A percentile compares a stretch with the other conserved stretches of the same genome.
These are phyloP conservation scores for Fusarium hostae DNA, from an alignment of 2,329 filamentous ascomycete genomes.

Conservation along the genomic window DNA sequence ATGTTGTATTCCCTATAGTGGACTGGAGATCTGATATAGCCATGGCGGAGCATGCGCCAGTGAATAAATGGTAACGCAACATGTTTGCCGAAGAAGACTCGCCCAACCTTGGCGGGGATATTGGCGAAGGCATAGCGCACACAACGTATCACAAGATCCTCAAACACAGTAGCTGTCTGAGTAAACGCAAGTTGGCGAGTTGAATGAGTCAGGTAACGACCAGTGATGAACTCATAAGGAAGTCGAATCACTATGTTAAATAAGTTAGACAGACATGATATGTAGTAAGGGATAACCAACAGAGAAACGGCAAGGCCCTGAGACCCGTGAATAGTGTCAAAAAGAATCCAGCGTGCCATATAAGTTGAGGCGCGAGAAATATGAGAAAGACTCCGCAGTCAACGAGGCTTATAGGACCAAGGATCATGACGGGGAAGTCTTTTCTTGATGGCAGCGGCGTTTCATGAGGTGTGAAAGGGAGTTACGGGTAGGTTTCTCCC, in stretches of 20 bases:
- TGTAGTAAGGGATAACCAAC: conserved; percentile 56
- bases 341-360: conserved; percentile 73
- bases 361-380: conserved; percentile 76
- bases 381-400: conserved; percentile 80
- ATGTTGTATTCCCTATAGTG: conserved; percentile 66
- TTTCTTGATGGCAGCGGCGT: conserved; percentile 1
- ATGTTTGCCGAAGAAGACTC: conserved; percentile 80
- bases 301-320: conserved; percentile 74
- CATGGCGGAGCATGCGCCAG: conserved; percentile 80
- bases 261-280: conserved; percentile 19
- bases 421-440: conserved; percentile 67
- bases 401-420: conserved; percentile 77
- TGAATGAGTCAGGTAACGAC: conserved; percentile 47
- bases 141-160: conserved; percentile 80
- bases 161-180: conserved; percentile 76
- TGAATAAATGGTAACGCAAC: conserved; percentile 79
- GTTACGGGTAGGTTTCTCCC: not conserved
- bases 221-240: conserved; percentile 47
- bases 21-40: conserved; percentile 70
- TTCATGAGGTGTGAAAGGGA: conserved; percentile 20
- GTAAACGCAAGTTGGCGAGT: conserved; percentile 67
- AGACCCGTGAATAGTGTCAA: conserved; percentile 67
- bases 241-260: conserved; percentile 43
- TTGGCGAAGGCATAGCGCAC: conserved; percentile 81
- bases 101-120: conserved; percentile 74